phyloP scores from a whole-genome alignment of 805 yeast genomes.

The Sporopachydermia lactativora region DNA sequence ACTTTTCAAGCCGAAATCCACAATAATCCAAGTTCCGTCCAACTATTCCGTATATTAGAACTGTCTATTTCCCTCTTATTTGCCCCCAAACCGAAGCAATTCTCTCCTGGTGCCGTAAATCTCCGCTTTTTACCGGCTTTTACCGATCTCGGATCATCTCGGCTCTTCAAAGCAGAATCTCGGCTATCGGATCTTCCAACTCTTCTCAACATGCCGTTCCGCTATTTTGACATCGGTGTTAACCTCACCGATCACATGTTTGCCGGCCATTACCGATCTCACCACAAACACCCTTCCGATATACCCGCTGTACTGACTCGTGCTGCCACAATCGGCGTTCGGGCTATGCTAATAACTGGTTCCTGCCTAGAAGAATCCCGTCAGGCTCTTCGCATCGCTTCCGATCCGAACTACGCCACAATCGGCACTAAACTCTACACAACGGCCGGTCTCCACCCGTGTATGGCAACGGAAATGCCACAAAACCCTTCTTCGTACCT shows the following conservation, averaged over 20 bases:
- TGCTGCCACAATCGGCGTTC: slow-evolving; percentile 53
- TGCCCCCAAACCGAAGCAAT: no score
- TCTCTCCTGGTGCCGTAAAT: no score
- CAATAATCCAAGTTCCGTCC: no score
- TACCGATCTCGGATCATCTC: no score
- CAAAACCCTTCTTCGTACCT: slow-evolving; percentile 26
- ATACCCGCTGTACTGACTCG: slow-evolving; percentile 46
- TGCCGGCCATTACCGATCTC: slow-evolving; percentile 37
- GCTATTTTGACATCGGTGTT: slow-evolving; percentile 40
- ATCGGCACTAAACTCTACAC: slow-evolving; percentile 26
- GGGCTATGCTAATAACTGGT: slow-evolving; percentile 69
- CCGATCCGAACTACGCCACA: slow-evolving; percentile 11
- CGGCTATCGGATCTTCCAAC: no score
- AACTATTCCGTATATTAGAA: no score
- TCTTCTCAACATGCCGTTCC: no score
- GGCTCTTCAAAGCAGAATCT: no score
- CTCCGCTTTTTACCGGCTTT: no score
- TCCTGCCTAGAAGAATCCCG: slow-evolving; percentile 56
- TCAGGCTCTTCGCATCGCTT: slow-evolving; percentile 39
- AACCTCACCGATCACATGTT: slow-evolving; percentile 87
- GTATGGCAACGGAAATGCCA: slow-evolving; percentile 51
- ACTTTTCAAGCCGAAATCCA: no score
- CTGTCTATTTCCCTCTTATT: no score
- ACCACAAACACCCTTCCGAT: slow-evolving; percentile 30
- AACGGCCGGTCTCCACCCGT: slow-evolving; percentile 95